These are phyloP conservation scores for Microdochium bolleyi DNA, from an alignment of 2,329 filamentous ascomycete genomes.

Conservation along the genomic window DNA sequence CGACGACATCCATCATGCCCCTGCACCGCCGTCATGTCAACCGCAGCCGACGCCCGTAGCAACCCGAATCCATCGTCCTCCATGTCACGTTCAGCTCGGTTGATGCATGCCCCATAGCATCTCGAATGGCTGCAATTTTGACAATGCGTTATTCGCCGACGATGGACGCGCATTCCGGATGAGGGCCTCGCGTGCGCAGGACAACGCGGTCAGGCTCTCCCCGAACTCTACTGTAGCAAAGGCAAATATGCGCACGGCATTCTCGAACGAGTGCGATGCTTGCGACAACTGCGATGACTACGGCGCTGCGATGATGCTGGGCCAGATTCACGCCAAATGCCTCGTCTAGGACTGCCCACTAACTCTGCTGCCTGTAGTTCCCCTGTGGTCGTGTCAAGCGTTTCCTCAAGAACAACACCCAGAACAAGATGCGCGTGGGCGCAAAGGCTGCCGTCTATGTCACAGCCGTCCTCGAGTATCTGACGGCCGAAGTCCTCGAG, in stretches of 20 bases:
- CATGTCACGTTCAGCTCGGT: too few relatives aligned
- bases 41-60: neutral
- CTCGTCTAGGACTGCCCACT: constrained; percentile 2
- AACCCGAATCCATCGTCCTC: neutral
- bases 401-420: constrained; percentile 98
- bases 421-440: constrained; percentile 99
- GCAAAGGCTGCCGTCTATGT: constrained; percentile 98
- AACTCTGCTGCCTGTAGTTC: constrained; percentile 53
- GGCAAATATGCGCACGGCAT: too few relatives aligned
- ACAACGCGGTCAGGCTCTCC: too few relatives aligned
- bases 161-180: too few relatives aligned
- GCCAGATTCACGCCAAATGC: constrained; percentile 1
- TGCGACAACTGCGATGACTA: too few relatives aligned
- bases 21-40: neutral
- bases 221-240: too few relatives aligned
- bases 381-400: constrained; percentile 99
- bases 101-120: too few relatives aligned
- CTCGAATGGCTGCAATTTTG: too few relatives aligned
- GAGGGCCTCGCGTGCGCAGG: too few relatives aligned
- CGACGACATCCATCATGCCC: neutral
- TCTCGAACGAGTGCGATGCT: too few relatives aligned
- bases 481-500: constrained; percentile 96
- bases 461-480: constrained; percentile 94
- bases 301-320: neutral
- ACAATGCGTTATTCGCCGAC: too few relatives aligned